Conservation (phyloP, 495 filamentous ascomycete genomes). For the Xylaria intraflava region DNA sequence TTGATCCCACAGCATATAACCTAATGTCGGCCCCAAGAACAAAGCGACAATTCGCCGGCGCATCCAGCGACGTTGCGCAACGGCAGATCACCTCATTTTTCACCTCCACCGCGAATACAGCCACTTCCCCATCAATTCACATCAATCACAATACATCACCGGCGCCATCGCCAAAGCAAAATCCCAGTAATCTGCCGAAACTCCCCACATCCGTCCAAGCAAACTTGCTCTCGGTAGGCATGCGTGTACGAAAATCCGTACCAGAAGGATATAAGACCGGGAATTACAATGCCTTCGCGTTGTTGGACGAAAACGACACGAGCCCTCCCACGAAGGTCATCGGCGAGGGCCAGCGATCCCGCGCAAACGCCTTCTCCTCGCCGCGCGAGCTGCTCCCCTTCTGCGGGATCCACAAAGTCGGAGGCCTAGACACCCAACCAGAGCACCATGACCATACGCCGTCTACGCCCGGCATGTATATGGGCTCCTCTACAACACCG, state of each 20-base stretch:
- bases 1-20: constrained; percentile 6
- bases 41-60: constrained; percentile 47
- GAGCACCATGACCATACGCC: neutral
- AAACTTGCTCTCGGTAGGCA: constrained; percentile 77
- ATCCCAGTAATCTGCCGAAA: neutral
- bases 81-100: constrained; percentile 48
- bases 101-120: constrained; percentile 9
- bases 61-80: constrained; percentile 43
- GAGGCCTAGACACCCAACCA: constrained; percentile 46
- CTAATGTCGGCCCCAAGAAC: constrained; percentile 39
- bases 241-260: constrained; percentile 86
- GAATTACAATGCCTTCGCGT: constrained; percentile 38
- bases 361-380: constrained; percentile 24
- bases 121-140: constrained; percentile 3
- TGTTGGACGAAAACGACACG: constrained; percentile 34
- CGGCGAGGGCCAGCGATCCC: constrained; percentile 20
- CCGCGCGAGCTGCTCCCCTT: constrained; percentile 62
- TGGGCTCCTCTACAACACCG: neutral
- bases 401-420: constrained; percentile 65
- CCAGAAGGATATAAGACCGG: constrained; percentile 87
- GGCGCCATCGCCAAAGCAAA: constrained; percentile 10
- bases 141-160: constrained; percentile 27
- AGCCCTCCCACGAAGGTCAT: neutral
- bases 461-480: neutral
- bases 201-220: constrained; percentile 63